These are phyloP conservation scores for Backusella macrospora DNA, from an alignment of 192 early-diverging fungal genomes.

Conservation along the genomic window DNA sequence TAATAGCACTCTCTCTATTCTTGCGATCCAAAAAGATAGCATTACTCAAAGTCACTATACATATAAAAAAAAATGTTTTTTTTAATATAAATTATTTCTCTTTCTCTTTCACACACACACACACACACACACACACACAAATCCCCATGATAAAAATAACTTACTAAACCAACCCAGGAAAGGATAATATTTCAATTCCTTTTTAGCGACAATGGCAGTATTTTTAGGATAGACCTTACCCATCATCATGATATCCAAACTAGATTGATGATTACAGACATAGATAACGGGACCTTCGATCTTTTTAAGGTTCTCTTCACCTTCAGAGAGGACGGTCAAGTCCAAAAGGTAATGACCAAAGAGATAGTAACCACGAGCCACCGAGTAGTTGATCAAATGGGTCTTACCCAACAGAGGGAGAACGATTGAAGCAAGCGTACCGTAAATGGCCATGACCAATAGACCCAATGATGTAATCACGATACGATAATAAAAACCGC, in stretches of 20 bases:
- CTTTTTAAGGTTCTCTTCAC: constrained; percentile 59
- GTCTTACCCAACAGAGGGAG: constrained; percentile 59
- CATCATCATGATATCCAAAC: constrained; percentile 73
- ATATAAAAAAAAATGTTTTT: neutral
- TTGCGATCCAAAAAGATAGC: constrained; percentile 88
- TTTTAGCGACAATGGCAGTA: constrained; percentile 74
- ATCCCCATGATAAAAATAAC: constrained; percentile 32
- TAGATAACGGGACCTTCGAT: constrained; percentile 57
- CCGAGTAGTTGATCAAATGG: constrained; percentile 63
- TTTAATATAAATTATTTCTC: too few species aligned
- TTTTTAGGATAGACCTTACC: constrained; percentile 65
- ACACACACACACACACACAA: neutral
- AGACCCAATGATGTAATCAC: constrained; percentile 9
- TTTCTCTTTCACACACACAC: neutral
- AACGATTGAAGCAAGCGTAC: constrained; percentile 33
- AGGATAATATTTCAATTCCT: constrained; percentile 67
- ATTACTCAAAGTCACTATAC: constrained; percentile 71
- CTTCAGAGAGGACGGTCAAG: constrained; percentile 61
- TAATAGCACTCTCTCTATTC: constrained; percentile 77
- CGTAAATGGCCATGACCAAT: constrained; percentile 10
- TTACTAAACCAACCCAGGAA: constrained; percentile 78
- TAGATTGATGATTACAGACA: constrained; percentile 85
- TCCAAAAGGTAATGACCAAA: constrained; percentile 59
- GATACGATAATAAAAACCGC: constrained; percentile 12
- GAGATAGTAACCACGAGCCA: constrained; percentile 55